Conservation (phyloP, 805 yeast species). For the Candida sakaeoensis region DNA sequence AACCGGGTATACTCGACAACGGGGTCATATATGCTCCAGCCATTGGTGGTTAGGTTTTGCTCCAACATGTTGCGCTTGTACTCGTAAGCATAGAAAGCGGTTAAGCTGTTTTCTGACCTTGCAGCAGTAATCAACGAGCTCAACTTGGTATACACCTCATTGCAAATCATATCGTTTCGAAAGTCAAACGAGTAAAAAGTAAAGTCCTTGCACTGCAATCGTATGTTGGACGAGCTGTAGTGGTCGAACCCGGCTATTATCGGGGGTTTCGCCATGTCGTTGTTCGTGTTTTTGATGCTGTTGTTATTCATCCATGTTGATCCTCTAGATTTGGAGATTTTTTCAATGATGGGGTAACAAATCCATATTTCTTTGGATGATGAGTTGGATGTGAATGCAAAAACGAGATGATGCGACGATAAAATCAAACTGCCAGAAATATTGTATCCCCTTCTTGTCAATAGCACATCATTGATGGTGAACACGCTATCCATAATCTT, state of each 20-base stretch:
- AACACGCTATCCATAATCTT: conserved; percentile 27
- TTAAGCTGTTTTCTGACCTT: conserved; percentile 41
- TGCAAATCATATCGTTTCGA: conserved; percentile 50
- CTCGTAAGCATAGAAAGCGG: conserved; percentile 68
- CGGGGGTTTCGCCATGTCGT: neutral
- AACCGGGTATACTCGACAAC: conserved; percentile 68
- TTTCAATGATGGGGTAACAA: conserved; percentile 79
- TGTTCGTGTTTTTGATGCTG: conserved; percentile 4
- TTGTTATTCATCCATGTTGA: conserved; percentile 36
- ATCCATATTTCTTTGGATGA: conserved; percentile 75
- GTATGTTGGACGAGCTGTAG: conserved; percentile 49
- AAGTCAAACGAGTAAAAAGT: conserved; percentile 79
- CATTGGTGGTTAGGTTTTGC: conserved; percentile 39
- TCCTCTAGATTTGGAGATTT: conserved; percentile 55
- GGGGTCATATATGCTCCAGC: conserved; percentile 73
- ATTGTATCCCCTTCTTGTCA: conserved; percentile 36
- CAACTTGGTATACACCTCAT: conserved; percentile 70
- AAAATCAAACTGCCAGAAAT: conserved; percentile 35
- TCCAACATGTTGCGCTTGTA: conserved; percentile 78
- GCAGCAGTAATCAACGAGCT: conserved; percentile 60
- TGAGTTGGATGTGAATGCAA: conserved; percentile 21
- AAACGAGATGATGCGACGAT: conserved; percentile 37
- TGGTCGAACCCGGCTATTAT: conserved; percentile 24
- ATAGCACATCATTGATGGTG: conserved; percentile 35
- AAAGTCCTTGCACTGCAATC: conserved; percentile 81